A percentile compares a stretch with the other conserved stretches of the same genome.
Evolutionary conservation across 352 stramenopile genomes (phyloP).

Genomic region (Globisporangium viniferum): DNA sequence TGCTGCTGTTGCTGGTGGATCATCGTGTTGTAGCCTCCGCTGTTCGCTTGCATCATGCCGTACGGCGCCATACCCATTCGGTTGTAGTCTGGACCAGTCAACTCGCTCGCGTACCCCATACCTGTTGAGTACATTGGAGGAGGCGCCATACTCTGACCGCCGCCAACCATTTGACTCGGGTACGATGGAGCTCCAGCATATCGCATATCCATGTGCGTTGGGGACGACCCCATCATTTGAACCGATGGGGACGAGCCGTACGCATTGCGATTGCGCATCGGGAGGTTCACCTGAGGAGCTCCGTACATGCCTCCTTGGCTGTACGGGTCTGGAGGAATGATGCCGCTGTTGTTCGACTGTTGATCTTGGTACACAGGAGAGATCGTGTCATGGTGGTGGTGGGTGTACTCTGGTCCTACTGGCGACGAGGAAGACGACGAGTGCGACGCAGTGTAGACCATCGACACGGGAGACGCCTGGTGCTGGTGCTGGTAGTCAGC

Average conservation of each 20-base stretch:
- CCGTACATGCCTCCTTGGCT: slow-evolving; percentile 26
- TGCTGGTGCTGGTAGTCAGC: slow-evolving; percentile 18
- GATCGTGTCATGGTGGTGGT: slow-evolving; percentile 8
- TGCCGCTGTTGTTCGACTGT: slow-evolving; percentile 5
- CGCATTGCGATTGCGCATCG: slow-evolving; percentile 45
- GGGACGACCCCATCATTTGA: slow-evolving; percentile 19
- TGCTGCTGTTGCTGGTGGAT: slow-evolving; percentile 34
- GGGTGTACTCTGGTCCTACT: background rate
- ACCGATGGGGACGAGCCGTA: slow-evolving; percentile 30
- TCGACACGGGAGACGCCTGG: slow-evolving; percentile 31
- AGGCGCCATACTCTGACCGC: slow-evolving; percentile 20
- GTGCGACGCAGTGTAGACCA: slow-evolving; percentile 26
- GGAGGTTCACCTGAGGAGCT: slow-evolving; percentile 52
- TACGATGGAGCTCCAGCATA: slow-evolving; percentile 9
- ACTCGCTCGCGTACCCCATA: slow-evolving; percentile 34
- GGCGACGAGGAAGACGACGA: slow-evolving; percentile 1
- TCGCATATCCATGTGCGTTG: slow-evolving; percentile 16
- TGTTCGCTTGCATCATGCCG: slow-evolving; percentile 14
- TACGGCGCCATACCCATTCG: slow-evolving; percentile 28
- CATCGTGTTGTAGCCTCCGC: slow-evolving; percentile 25
- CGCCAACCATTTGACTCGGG: slow-evolving; percentile 23
- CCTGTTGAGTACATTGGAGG: slow-evolving; percentile 23
- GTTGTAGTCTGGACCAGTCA: slow-evolving; percentile 18
- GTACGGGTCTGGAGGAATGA: slow-evolving; percentile 25
- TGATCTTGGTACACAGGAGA: slow-evolving; percentile 15